Evolutionary conservation across 2,329 filamentous ascomycete species (phyloP).

Genomic region (Stylonectria norvegica): DNA sequence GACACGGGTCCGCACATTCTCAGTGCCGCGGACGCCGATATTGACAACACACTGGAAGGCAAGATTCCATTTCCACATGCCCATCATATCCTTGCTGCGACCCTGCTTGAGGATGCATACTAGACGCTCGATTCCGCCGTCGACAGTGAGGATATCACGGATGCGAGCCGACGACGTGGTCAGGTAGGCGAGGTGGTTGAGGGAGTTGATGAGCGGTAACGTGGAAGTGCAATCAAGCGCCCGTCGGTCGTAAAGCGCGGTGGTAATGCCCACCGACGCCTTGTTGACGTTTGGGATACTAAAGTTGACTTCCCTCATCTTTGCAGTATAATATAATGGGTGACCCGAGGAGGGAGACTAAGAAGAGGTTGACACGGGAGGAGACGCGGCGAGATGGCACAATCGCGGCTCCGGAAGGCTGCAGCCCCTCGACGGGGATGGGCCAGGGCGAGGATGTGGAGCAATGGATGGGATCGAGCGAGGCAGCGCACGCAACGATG

Average conservation of each 20-base stretch:
- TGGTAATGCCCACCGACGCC: constrained; percentile 97
- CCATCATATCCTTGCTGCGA: constrained; percentile 97
- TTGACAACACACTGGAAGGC: constrained; percentile 99
- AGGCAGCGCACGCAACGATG: not conserved
- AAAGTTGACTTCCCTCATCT: constrained; percentile 99
- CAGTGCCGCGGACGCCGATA: constrained; percentile 93
- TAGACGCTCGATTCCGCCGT: constrained; percentile 94
- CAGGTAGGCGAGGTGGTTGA: constrained; percentile 97
- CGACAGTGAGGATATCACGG: constrained; percentile 94
- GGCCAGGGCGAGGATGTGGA: constrained; percentile 1
- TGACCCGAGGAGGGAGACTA: constrained; percentile 11
- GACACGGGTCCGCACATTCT: constrained; percentile 88
- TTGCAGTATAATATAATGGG: constrained; percentile 45
- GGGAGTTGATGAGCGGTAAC: constrained; percentile 93
- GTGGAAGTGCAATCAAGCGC: constrained; percentile 98
- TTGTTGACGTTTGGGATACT: constrained; percentile 99
- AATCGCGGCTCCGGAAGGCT: constrained; percentile 8
- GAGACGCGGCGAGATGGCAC: not conserved
- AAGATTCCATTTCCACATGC: constrained; percentile 99
- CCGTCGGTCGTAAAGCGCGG: constrained; percentile 93
- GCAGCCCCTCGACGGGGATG: constrained; percentile 16
- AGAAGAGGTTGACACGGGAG: constrained; percentile 11
- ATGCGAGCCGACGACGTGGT: constrained; percentile 97
- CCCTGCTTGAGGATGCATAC: constrained; percentile 98
- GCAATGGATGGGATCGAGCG: not conserved